Evolutionary conservation across 176 grass and related monocot species (phyloP).

Genomic region (Bromus sterilis): DNA sequence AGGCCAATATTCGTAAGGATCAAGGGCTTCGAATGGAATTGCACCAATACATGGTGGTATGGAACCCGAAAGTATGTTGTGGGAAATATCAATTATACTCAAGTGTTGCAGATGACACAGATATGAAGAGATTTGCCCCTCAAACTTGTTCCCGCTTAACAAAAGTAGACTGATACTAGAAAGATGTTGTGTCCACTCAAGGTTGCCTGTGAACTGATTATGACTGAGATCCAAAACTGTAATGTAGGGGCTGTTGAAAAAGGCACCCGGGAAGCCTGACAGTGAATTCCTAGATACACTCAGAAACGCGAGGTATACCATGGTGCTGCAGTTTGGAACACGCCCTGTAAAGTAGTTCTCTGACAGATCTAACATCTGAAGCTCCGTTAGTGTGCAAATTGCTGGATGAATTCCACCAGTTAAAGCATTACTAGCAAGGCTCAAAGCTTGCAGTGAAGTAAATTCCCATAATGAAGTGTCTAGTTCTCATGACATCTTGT

Average conservation of each 20-base stretch:
- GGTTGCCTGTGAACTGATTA: background rate
- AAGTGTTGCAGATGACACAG: no score
- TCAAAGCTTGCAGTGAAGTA: background rate
- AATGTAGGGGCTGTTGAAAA: background rate
- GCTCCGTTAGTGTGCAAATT: background rate
- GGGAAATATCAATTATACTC: no score
- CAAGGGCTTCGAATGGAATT: no score
- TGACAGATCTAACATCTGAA: slow-evolving; percentile 2
- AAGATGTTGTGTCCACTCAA: no score
- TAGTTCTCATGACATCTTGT: background rate
- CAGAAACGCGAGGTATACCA: background rate
- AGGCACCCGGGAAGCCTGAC: background rate
- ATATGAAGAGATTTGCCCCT: no score
- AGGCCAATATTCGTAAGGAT: no score
- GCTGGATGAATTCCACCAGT: background rate
- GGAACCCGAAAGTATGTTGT: no score
- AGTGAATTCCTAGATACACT: no score
- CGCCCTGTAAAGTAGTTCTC: background rate
- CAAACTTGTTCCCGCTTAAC: no score
- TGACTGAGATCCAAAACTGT: background rate
- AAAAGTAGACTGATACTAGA: no score
- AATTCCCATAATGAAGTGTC: background rate
- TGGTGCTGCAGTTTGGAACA: background rate
- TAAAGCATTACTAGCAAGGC: slow-evolving; percentile 8
- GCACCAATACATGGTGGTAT: no score